Percentiles rank a stretch among this genome's conserved stretches.
These are phyloP conservation scores for Pisolithus microcarpus DNA, from an alignment of 768 basidiomycete species.

Conservation along the genomic window DNA sequence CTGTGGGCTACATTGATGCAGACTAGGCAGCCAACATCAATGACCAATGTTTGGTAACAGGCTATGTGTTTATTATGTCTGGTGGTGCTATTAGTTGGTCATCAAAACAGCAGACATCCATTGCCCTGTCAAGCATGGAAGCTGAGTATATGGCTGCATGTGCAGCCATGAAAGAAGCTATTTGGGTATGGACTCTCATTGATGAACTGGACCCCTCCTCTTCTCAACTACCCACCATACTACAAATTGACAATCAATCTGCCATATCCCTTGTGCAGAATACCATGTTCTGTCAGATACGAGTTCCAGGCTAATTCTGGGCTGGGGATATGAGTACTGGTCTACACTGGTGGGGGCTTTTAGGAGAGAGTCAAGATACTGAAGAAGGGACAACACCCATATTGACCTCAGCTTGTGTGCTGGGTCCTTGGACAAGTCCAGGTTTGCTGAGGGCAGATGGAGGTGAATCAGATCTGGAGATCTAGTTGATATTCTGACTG, in stretches of 20 bases:
- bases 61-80: conserved; percentile 28
- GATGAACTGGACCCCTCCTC: conserved; percentile 11
- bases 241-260: conserved; percentile 7
- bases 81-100: conserved; percentile 37
- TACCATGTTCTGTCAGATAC: neutral
- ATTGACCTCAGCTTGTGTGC: no score
- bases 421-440: no score
- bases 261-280: neutral
- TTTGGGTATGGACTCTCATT: conserved; percentile 22
- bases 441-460: no score
- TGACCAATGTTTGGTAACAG: conserved; percentile 12
- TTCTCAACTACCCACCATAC: conserved; percentile 1
- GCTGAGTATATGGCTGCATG: conserved; percentile 38
- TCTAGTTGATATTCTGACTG: no score
- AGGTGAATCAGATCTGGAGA: no score
- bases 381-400: no score
- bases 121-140: conserved; percentile 28
- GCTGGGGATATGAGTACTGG: no score
- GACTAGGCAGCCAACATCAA: neutral
- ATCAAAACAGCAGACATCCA: neutral
- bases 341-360: no score
- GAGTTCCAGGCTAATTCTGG: no score
- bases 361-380: no score
- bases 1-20: neutral
- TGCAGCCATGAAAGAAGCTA: conserved; percentile 14